A percentile compares a stretch with the other conserved stretches of the same genome.
These are phyloP conservation scores for Fereydounia khargensis DNA, from an alignment of 1,284 basidiomycete species.

Conservation along the genomic window DNA sequence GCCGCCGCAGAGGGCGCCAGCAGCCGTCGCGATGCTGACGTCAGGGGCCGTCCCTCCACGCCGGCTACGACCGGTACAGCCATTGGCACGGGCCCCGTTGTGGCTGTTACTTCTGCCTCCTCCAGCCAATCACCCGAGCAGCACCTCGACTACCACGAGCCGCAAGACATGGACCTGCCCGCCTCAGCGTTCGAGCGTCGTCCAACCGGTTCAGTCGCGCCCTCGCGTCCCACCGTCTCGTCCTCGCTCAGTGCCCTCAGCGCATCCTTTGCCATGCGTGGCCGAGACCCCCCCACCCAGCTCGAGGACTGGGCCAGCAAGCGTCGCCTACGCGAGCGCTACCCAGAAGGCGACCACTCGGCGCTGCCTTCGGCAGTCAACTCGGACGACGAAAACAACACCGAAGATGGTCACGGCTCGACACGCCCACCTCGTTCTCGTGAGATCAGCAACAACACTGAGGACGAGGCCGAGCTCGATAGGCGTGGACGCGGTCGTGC, in stretches of 20 bases:
- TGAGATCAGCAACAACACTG: constrained; percentile 8
- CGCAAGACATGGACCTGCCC: constrained; percentile 32
- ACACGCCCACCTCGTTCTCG: constrained; percentile 4
- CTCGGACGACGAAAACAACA: constrained; percentile 26
- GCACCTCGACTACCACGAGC: constrained; percentile 10
- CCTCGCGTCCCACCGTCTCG: constrained; percentile 6
- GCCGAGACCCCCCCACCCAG: constrained; percentile 33
- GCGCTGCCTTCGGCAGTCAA: constrained; percentile 41
- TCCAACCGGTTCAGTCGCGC: constrained; percentile 3
- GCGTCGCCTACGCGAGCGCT: constrained; percentile 41
- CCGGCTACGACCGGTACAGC: too few species aligned
- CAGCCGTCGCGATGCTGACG: too few species aligned
- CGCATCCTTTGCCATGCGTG: constrained; percentile 49
- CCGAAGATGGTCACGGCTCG: constrained; percentile 6
- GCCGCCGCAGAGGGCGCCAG: neutral
- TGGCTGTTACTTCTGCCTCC: too few species aligned
- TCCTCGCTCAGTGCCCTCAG: constrained; percentile 33
- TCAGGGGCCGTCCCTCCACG: too few species aligned
- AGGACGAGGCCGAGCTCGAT: constrained; percentile 23
- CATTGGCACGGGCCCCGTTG: too few species aligned
- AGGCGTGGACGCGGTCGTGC: constrained; percentile 17
- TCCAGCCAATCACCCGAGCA: too few species aligned
- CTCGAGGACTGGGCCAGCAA: constrained; percentile 49
- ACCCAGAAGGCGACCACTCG: constrained; percentile 46
- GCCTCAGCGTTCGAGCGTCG: constrained; percentile 28